phyloP scores from a whole-genome alignment of 192 early-diverging fungal species.

The Linnemannia elongata region DNA sequence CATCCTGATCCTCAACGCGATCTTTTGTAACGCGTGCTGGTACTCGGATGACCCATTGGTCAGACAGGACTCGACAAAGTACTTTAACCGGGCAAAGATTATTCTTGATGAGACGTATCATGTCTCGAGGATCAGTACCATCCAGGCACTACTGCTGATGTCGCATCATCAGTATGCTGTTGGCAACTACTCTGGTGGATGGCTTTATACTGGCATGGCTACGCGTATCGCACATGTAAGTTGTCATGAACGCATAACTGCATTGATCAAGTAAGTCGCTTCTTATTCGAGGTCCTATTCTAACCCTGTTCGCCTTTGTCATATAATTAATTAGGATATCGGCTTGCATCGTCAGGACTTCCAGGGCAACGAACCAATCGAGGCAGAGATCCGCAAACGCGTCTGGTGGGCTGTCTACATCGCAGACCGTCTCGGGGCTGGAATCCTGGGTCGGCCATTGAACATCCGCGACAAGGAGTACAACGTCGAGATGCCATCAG shows the following conservation, averaged over 20 bases:
- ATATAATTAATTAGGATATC: constrained; percentile 5
- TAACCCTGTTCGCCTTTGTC: background rate
- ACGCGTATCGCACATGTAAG: constrained; percentile 62
- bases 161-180: constrained; percentile 75
- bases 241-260: background rate
- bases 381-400: constrained; percentile 22
- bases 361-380: constrained; percentile 4
- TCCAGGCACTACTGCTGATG: constrained; percentile 73
- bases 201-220: constrained; percentile 71
- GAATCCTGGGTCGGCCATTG: constrained; percentile 10
- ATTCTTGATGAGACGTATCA: constrained; percentile 77
- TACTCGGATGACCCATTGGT: constrained; percentile 52
- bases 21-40: constrained; percentile 62
- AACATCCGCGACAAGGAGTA: constrained; percentile 21
- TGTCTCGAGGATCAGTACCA: constrained; percentile 63
- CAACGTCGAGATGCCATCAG: constrained; percentile 27
- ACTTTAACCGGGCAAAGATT: constrained; percentile 76
- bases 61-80: constrained; percentile 40
- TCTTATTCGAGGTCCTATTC: background rate
- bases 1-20: constrained; percentile 62
- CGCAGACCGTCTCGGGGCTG: constrained; percentile 10
- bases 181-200: constrained; percentile 70
- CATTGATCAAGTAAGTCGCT: too few relatives aligned
- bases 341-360: constrained; percentile 19
- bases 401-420: constrained; percentile 26